Conservation (phyloP, 1,284 basidiomycete genomes). For the Leccinum angustisporum region DNA sequence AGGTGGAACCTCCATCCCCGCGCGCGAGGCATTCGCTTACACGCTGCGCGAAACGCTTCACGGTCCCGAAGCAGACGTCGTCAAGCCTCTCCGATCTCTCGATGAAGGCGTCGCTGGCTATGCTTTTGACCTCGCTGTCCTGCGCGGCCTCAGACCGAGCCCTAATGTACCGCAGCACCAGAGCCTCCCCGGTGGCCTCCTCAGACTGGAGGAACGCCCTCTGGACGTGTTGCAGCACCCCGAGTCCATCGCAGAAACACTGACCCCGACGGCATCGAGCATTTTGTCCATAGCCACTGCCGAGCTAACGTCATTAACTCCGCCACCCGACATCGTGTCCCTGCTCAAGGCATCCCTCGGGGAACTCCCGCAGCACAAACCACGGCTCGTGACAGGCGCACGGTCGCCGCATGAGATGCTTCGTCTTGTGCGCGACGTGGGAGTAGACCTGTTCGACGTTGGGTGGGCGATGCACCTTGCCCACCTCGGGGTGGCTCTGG, state of each 20-base stretch:
- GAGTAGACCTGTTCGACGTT: constrained; percentile 74
- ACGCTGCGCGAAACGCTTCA: constrained; percentile 57
- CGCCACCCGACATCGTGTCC: constrained; percentile 25
- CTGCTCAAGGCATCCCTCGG: constrained; percentile 60
- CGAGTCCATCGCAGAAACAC: constrained; percentile 4
- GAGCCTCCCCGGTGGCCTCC: constrained; percentile 13
- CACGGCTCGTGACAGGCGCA: constrained; percentile 58
- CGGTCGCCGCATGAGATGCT: constrained; percentile 75
- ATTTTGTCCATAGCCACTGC: constrained; percentile 2
- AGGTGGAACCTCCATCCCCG: constrained; percentile 53
- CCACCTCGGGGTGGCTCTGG: constrained; percentile 67
- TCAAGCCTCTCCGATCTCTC: constrained; percentile 53
- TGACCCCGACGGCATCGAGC: constrained; percentile 14
- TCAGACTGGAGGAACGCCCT: constrained; percentile 12
- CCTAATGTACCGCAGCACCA: constrained; percentile 20
- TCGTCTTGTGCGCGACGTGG: constrained; percentile 57
- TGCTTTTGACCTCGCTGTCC: constrained; percentile 61
- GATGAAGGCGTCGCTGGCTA: constrained; percentile 72
- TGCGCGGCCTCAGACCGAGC: constrained; percentile 38
- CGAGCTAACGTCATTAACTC: background rate
- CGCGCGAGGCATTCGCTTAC: constrained; percentile 62
- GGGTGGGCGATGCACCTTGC: constrained; percentile 68
- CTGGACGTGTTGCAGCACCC: constrained; percentile 15
- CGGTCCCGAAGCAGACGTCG: constrained; percentile 51
- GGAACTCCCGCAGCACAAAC: constrained; percentile 52